These are phyloP conservation scores for Talaromyces pinophilus DNA, from an alignment of 2,329 filamentous ascomycete genomes.

Conservation along the genomic window DNA sequence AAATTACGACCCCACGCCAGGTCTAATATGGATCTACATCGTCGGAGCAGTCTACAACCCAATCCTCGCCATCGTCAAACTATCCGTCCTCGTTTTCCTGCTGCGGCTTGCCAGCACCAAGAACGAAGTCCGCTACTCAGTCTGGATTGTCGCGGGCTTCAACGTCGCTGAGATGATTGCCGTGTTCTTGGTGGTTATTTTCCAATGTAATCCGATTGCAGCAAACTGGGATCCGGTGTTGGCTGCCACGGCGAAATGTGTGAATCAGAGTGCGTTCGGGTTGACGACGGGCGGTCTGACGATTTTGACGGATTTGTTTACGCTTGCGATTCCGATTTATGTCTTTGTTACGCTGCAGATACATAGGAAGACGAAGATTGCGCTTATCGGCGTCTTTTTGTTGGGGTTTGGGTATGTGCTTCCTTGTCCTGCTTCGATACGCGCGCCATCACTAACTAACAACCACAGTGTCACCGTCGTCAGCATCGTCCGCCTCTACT, in stretches of 20 bases:
- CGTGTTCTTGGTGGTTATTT: conserved; percentile 2
- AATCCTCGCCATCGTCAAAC: conserved; percentile 3
- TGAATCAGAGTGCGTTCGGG: neutral
- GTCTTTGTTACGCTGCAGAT: neutral
- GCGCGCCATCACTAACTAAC: neutral
- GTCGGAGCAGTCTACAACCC: conserved; percentile 5
- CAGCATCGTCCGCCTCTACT: conserved; percentile 14
- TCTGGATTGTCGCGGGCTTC: neutral
- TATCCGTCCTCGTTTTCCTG: conserved; percentile 3
- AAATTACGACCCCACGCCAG: neutral
- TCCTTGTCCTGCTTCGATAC: neutral
- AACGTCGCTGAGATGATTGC: conserved; percentile 10
- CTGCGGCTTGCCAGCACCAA: neutral
- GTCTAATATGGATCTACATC: neutral
- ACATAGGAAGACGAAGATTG: conserved; percentile 3
- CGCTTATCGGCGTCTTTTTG: neutral
- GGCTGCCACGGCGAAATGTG: neutral
- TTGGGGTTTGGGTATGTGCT: neutral
- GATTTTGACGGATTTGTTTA: conserved; percentile 10
- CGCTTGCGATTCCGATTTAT: conserved; percentile 5
- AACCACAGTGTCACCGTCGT: conserved; percentile 8
- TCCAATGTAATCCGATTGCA: neutral
- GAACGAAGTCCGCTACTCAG: neutral
- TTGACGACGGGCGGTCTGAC: conserved; percentile 5
- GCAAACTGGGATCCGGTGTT: neutral